Evolutionary conservation across 2,329 filamentous ascomycete species (phyloP).

Genomic region (Alternaria viburni): DNA sequence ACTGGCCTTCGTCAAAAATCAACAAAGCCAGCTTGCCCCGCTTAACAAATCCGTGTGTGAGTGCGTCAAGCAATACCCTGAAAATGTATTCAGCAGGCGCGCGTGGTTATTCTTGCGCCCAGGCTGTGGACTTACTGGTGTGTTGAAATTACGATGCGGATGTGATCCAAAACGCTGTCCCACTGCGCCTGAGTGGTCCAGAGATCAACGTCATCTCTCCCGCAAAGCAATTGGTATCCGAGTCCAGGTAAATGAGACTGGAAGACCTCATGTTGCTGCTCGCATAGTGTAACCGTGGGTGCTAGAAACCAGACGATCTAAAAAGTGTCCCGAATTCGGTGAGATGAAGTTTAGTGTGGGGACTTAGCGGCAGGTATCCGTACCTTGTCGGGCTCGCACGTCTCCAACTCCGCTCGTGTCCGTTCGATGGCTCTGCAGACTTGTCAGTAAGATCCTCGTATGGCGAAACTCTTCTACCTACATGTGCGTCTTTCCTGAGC

Average conservation of each 20-base stretch:
- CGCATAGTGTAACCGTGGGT: conserved; percentile 54
- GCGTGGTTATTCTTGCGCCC: background rate
- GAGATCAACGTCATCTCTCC: conserved; percentile 71
- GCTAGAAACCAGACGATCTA: conserved; percentile 54
- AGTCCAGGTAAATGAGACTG: conserved; percentile 52
- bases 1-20: conserved; percentile 78
- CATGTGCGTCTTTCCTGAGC: conserved; percentile 58
- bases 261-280: conserved; percentile 52
- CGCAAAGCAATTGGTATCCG: conserved; percentile 68
- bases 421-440: conserved; percentile 50
- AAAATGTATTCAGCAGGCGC: background rate
- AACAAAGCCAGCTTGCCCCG: conserved; percentile 70
- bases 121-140: conserved; percentile 55
- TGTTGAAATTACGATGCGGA: conserved; percentile 78
- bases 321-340: conserved; percentile 1
- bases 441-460: conserved; percentile 11
- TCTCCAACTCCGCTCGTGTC: conserved; percentile 53
- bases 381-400: conserved; percentile 45
- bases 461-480: conserved; percentile 1
- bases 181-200: conserved; percentile 74
- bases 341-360: conserved; percentile 1
- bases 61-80: conserved; percentile 71
- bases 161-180: conserved; percentile 68
- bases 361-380: conserved; percentile 2
- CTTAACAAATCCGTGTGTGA: conserved; percentile 74